Base-by-base conservation (phyloP, 768 basidiomycete species). In the Leccinum barrowsii region DNA sequence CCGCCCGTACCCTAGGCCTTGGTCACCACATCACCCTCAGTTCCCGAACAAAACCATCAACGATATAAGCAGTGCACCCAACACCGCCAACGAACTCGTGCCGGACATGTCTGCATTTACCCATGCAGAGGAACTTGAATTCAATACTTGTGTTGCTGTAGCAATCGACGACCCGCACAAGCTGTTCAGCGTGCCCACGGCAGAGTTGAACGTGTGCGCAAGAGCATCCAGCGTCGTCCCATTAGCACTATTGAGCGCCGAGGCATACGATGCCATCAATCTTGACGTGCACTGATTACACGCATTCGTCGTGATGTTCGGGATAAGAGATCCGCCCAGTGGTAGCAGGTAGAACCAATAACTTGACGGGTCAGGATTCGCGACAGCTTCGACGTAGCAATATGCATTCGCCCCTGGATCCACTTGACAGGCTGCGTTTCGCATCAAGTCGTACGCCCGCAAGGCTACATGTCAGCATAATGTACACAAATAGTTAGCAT, bases 291-390 rank as follows among this genome's bases (percentile, higher is more conserved):
- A 93, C 5, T 77, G 58, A 3, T 83, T 86, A 69, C 91, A 93
- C 15, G 82, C 77, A 17, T 80, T 80, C 17, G 64, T 71, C 15
- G 81, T 76, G 21, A 73, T 72, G 57, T 55, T 57, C 4, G 78
- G 75, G 5, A 86, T 85, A 1, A 90, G 73, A 11, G 64, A 56
- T 22, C 77, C 73, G 12, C 86, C 89, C 11, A 86, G 78, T 3
- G 86, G 85, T 11, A 93, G 78, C 35, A 76, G 71, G 75, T 90
- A 94, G 70, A 85, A 82, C 76, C 85, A 90, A n/a, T 85, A 70
- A 67, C 90, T 89, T 21, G 84, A 80, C 0, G 87, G 82, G 57
- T 84, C 82, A 3, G 77, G 32, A 59, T 77, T 77, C 34, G 74
- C 76, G 21, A 83, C 80, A 13, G 91, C 89, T 59, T 85, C 78